Evolutionary conservation across 352 stramenopile genomes (phyloP).

Genomic region (Phytopythium cucurbitacearum): DNA sequence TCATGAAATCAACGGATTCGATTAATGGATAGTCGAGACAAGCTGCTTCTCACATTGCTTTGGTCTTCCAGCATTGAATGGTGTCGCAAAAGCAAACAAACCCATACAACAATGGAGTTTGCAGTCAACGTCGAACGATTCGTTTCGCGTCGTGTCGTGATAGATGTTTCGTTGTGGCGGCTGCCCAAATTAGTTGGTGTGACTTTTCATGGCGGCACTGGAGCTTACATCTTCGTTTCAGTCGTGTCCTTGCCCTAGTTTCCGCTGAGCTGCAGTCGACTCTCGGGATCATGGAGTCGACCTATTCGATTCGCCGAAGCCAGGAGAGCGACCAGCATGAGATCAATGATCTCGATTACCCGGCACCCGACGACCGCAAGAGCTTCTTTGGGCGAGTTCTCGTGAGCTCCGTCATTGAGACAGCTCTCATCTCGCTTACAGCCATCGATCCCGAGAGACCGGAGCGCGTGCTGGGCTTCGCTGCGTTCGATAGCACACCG

Average conservation of each 20-base stretch:
- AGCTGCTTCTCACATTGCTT: neutral
- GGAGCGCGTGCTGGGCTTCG: constrained; percentile 61
- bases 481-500: constrained; percentile 49
- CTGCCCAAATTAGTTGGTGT: too few relatives aligned
- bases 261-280: neutral
- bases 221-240: too few relatives aligned
- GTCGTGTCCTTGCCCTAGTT: too few relatives aligned
- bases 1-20: too few relatives aligned
- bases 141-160: too few relatives aligned
- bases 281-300: constrained; percentile 14
- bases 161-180: too few relatives aligned
- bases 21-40: neutral
- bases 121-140: too few relatives aligned
- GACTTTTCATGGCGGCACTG: too few relatives aligned
- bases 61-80: too few relatives aligned
- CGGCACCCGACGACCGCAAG: constrained; percentile 50
- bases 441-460: constrained; percentile 39
- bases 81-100: too few relatives aligned
- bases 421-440: constrained; percentile 63
- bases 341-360: constrained; percentile 56
- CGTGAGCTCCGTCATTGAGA: constrained; percentile 63
- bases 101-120: too few relatives aligned
- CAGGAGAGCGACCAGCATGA: constrained; percentile 54
- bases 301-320: constrained; percentile 55
- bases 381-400: constrained; percentile 57